These are phyloP conservation scores for Blakeslea trispora DNA, from an alignment of 371 early-diverging fungal species.

Conservation along the genomic window DNA sequence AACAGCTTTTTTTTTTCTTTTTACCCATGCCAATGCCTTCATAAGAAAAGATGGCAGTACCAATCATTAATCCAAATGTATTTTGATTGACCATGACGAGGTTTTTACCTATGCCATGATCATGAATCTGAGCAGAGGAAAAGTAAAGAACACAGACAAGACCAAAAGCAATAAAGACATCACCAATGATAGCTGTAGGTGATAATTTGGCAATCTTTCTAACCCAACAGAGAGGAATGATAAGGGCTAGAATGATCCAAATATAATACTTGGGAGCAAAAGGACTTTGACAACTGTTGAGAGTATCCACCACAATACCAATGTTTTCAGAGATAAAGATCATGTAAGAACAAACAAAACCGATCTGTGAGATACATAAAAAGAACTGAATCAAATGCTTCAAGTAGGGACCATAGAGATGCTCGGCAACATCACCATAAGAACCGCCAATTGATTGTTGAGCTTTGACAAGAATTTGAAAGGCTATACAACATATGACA, in stretches of 20 bases:
- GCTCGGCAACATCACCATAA: conserved; percentile 77
- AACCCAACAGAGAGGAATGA: conserved; percentile 79
- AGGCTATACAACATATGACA: conserved; percentile 29
- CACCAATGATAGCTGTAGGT: conserved; percentile 72
- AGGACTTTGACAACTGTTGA: conserved; percentile 57
- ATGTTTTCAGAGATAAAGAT: conserved; percentile 85
- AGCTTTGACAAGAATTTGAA: conserved; percentile 31
- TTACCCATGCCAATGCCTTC: conserved; percentile 70
- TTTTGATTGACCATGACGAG: conserved; percentile 47
- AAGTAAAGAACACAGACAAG: conserved; percentile 70
- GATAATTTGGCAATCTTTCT: conserved; percentile 77
- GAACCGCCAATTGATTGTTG: conserved; percentile 59
- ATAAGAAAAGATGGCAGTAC: conserved; percentile 87
- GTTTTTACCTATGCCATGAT: conserved; percentile 55
- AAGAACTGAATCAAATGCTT: conserved; percentile 64
- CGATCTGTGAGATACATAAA: conserved; percentile 76
- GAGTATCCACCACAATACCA: conserved; percentile 60
- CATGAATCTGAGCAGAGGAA: conserved; percentile 55
- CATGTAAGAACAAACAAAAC: conserved; percentile 79
- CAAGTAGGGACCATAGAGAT: conserved; percentile 68
- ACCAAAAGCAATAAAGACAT: conserved; percentile 77
- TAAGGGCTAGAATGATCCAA: conserved; percentile 64
- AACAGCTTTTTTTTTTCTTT: background rate
- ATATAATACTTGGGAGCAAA: conserved; percentile 63
- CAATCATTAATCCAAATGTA: conserved; percentile 73